Conservation (phyloP, 2,329 filamentous ascomycete genomes). For the Triangularia verruculosa region DNA sequence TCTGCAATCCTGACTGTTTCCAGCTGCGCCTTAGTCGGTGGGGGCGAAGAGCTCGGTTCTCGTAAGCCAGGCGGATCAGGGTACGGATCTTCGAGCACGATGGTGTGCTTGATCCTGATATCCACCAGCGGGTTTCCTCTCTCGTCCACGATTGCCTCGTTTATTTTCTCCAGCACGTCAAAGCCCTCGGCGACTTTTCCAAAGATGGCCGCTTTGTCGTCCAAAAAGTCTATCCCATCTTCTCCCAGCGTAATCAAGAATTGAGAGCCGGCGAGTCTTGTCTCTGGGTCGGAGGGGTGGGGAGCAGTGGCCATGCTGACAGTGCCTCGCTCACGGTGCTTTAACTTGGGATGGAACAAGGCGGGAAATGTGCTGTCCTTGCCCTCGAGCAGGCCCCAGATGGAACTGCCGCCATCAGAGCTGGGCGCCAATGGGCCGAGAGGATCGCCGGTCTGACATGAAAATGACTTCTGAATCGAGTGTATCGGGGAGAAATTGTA, state of each 20-base stretch:
- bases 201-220: constrained; percentile 93
- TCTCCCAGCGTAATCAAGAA: constrained; percentile 92
- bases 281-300: constrained; percentile 71
- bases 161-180: constrained; percentile 90
- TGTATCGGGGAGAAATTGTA: constrained; percentile 96
- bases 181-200: constrained; percentile 95
- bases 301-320: constrained; percentile 97
- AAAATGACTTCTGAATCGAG: constrained; percentile 90
- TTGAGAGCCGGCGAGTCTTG: constrained; percentile 80
- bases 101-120: constrained; percentile 89
- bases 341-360: constrained; percentile 82
- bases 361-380: constrained; percentile 74
- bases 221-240: constrained; percentile 77
- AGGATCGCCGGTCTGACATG: constrained; percentile 93
- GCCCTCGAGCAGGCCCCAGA: constrained; percentile 80
- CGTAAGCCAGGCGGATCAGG: constrained; percentile 74
- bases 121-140: constrained; percentile 86
- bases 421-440: constrained; percentile 79
- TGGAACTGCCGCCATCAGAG: constrained; percentile 88
- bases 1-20: constrained; percentile 89
- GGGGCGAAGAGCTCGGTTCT: constrained; percentile 75
- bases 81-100: constrained; percentile 88
- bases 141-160: constrained; percentile 81
- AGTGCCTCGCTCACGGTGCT: constrained; percentile 83
- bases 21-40: constrained; percentile 79